phyloP scores from a whole-genome alignment of 2,329 filamentous ascomycete genomes.

The Fusarium azukiicola region DNA sequence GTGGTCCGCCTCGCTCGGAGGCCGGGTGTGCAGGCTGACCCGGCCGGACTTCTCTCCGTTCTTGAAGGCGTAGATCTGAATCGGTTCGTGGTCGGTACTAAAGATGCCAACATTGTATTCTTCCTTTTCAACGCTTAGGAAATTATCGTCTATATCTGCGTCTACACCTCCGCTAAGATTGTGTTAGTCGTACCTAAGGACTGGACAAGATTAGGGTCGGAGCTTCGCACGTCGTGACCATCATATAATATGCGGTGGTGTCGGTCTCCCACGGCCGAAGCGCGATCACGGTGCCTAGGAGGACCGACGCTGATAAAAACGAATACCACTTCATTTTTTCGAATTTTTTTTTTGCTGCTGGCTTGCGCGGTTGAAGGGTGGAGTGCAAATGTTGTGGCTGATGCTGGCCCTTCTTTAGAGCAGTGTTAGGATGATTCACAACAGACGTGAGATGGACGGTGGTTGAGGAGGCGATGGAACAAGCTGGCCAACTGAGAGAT shows the following conservation, averaged over 20 bases:
- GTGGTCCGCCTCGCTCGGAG: constrained; percentile 27
- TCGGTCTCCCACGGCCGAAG: not conserved
- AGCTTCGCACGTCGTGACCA: constrained; percentile 31
- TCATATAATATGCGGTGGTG: constrained; percentile 16
- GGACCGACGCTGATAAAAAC: constrained; percentile 23
- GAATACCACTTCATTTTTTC: constrained; percentile 35
- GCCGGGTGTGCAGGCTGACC: constrained; percentile 23
- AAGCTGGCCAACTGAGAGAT: no score
- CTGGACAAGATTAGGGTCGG: no score
- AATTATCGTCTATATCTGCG: constrained; percentile 21
- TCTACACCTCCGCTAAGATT: not conserved
- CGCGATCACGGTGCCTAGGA: constrained; percentile 20
- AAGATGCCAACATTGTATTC: constrained; percentile 27
- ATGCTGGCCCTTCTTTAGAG: no score
- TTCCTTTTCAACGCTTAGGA: constrained; percentile 13
- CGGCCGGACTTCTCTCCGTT: constrained; percentile 18
- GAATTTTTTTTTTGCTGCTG: not conserved
- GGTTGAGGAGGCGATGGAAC: no score
- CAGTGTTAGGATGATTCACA: no score
- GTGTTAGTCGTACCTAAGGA: constrained; percentile 11
- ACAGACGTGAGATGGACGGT: no score
- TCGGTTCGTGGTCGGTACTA: not conserved
- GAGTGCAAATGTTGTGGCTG: no score
- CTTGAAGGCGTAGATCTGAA: constrained; percentile 16
- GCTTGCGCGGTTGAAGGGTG: no score